phyloP scores from a whole-genome alignment of 441 rosid genomes.

The Mallotus repandus region DNA sequence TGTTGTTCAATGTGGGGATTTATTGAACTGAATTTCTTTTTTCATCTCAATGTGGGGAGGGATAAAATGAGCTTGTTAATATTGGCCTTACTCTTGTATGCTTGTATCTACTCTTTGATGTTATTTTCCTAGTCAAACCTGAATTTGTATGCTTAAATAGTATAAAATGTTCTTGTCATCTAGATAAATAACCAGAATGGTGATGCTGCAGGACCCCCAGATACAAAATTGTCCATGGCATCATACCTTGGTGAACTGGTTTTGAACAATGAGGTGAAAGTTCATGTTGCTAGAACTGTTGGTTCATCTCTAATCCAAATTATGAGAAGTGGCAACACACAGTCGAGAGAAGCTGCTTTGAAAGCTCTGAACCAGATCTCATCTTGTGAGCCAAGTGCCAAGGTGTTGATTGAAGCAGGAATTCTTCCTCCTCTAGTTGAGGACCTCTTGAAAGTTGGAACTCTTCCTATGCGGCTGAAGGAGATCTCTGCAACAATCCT shows the following conservation, averaged over 20 bases:
- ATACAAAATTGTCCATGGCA: conserved; percentile 87
- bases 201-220: conserved; percentile 68
- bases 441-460: conserved; percentile 73
- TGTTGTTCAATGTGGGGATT: too few relatives aligned
- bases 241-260: conserved; percentile 83
- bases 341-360: conserved; percentile 79
- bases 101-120: not conserved
- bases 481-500: conserved; percentile 94
- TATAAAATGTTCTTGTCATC: conserved; percentile 8
- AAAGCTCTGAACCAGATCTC: conserved; percentile 89
- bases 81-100: not conserved
- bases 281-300: conserved; percentile 76
- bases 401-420: conserved; percentile 72
- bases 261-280: conserved; percentile 74
- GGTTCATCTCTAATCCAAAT: conserved; percentile 75
- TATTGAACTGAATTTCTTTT: not conserved
- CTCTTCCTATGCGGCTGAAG: conserved; percentile 81
- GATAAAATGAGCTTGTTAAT: not conserved
- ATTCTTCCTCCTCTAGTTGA: conserved; percentile 87
- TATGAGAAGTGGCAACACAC: conserved; percentile 67
- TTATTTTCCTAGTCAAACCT: not conserved
- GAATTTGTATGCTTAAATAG: not conserved
- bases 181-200: conserved; percentile 27
- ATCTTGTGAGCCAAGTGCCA: conserved; percentile 74
- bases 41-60: not conserved